Base-by-base conservation (phyloP, 75 land plant species). In the Picea sitchensis region DNA sequence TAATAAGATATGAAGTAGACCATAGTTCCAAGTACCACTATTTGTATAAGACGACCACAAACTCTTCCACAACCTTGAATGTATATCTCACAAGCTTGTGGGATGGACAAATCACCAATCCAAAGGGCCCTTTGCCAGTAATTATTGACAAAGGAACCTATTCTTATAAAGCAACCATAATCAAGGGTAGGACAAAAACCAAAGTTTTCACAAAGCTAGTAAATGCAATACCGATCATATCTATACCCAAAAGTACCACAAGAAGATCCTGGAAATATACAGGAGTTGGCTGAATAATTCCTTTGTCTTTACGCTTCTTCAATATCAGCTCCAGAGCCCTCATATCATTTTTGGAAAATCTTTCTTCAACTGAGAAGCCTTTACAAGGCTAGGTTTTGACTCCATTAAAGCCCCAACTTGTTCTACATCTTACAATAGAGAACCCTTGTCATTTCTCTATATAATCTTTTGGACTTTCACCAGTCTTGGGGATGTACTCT, bases 41-140 rank as follows among this genome's bases (percentile, higher is more conserved):
- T 67, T 88, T 87, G 72, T 69, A 77, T 84, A 95, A 72, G 6
- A 88, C 38, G 2, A 61, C 73, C 67, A 90, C 78, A 72, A 95
- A 95, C 81, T 91, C 86, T 73, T 95, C 94, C 57, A 95, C 91
- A 15, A 95, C 96, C 76, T 95, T 94, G 83, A 88, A 95, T 1
- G 98, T 95, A 82, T 95, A 96, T 76, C 90, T 93, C 20, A 94
- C 98, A 26, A 95, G 87, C 85, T 95, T 96, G 26, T 94, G 89
- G 1, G 98, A 95, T 0, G 96, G 98, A 73, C 96, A 95, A 9
- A 95, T 84, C 11, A 95, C 82, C 62, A 95, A 79, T 54, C 98
- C 96, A n/a, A 95, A 90, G 5, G 98, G 98, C 0, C 98, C 98
- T 77, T 95, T 94, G 6, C 98, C 96, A 23, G 90, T 81, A 58